Conservation (phyloP, 2,329 filamentous ascomycete species). For the Botrytis squamosa region DNA sequence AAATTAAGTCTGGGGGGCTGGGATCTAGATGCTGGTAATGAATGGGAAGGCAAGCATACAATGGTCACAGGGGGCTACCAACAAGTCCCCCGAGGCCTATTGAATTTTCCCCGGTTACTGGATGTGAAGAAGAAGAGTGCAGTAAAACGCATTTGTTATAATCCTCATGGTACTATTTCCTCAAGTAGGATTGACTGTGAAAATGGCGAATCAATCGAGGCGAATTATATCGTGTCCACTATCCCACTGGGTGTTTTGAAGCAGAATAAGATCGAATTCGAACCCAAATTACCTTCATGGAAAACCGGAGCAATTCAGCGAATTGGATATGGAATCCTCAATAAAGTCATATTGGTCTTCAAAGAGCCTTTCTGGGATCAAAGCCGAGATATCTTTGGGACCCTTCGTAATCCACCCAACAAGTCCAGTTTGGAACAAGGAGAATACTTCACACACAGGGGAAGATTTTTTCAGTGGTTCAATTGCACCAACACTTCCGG, state of each 20-base stretch:
- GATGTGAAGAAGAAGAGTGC: constrained; percentile 72
- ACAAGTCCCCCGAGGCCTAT: constrained; percentile 83
- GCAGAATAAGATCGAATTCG: constrained; percentile 75
- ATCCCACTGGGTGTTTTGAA: constrained; percentile 91
- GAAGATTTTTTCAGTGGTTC: constrained; percentile 98
- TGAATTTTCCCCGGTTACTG: constrained; percentile 72
- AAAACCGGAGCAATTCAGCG: constrained; percentile 78
- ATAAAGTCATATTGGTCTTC: constrained; percentile 93
- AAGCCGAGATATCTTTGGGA: constrained; percentile 87
- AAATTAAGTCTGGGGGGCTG: constrained; percentile 86
- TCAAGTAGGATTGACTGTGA: constrained; percentile 69
- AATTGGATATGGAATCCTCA: constrained; percentile 88
- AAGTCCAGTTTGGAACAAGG: constrained; percentile 71
- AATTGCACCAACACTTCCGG: constrained; percentile 90
- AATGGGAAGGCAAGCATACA: constrained; percentile 92
- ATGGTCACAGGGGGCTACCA: constrained; percentile 93
- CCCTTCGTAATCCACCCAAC: constrained; percentile 72
- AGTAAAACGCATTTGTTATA: constrained; percentile 70
- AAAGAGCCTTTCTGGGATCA: constrained; percentile 88
- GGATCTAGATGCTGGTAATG: constrained; percentile 97
- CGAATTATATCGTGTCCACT: constrained; percentile 89
- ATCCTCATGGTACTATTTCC: constrained; percentile 47
- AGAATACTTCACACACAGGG: constrained; percentile 75
- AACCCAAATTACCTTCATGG: constrained; percentile 85
- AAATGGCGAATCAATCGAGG: constrained; percentile 72